Evolutionary conservation across 2,329 filamentous ascomycete genomes (phyloP).

Genomic region (Corynespora cassiicola): DNA sequence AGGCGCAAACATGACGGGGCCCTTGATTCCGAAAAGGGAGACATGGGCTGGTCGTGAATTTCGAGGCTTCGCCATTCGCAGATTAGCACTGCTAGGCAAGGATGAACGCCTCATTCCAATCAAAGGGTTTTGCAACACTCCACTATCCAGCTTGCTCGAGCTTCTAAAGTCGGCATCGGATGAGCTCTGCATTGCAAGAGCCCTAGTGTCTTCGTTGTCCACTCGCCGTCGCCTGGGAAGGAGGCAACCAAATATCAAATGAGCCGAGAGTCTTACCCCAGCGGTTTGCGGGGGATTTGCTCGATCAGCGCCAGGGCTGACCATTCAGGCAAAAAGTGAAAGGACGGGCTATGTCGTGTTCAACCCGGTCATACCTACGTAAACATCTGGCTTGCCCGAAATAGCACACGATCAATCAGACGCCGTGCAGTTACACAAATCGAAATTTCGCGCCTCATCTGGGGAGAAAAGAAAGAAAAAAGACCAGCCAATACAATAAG

Average conservation of each 20-base stretch:
- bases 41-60: too few relatives aligned
- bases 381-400: conserved; percentile 4
- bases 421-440: too few relatives aligned
- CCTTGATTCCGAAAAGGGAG: too few relatives aligned
- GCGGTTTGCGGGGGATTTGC: conserved; percentile 27
- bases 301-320: conserved; percentile 23
- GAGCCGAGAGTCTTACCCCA: conserved; percentile 19
- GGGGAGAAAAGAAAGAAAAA: conserved; percentile 9
- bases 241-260: conserved; percentile 11
- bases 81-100: too few relatives aligned
- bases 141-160: too few relatives aligned
- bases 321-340: conserved; percentile 29
- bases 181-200: conserved; percentile 15
- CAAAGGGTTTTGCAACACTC: too few relatives aligned
- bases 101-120: too few relatives aligned
- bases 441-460: too few relatives aligned
- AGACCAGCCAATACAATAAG: conserved; percentile 27
- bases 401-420: conserved; percentile 13
- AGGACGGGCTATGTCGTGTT: neutral
- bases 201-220: neutral
- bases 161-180: too few relatives aligned
- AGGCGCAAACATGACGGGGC: too few relatives aligned
- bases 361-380: conserved; percentile 1
- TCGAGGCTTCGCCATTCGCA: too few relatives aligned
- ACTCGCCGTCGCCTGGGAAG: too few relatives aligned